phyloP scores from a whole-genome alignment of 2,329 filamentous ascomycete species.

The Clarireedia hainanense region DNA sequence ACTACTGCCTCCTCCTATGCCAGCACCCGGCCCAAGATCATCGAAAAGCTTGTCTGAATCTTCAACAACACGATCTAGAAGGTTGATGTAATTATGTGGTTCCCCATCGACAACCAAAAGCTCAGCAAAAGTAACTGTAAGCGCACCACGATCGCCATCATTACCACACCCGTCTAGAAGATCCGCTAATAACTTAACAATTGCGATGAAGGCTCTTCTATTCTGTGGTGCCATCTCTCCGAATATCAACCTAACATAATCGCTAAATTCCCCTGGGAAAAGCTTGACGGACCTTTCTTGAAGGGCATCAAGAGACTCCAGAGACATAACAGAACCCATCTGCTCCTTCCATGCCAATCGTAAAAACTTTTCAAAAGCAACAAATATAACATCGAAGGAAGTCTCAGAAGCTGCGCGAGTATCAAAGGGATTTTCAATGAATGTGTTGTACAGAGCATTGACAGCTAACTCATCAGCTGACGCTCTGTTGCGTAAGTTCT shows the following conservation, averaged over 20 bases:
- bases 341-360: slow-evolving; percentile 81
- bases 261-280: slow-evolving; percentile 65
- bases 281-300: slow-evolving; percentile 59
- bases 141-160: slow-evolving; percentile 78
- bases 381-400: slow-evolving; percentile 77
- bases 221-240: slow-evolving; percentile 62
- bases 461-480: slow-evolving; percentile 69
- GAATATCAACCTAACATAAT: slow-evolving; percentile 59
- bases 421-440: slow-evolving; percentile 77
- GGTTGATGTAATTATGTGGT: slow-evolving; percentile 76
- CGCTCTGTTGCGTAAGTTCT: slow-evolving; percentile 62
- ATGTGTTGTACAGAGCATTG: slow-evolving; percentile 83
- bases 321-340: slow-evolving; percentile 76
- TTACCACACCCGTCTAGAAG: slow-evolving; percentile 84
- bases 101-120: slow-evolving; percentile 71
- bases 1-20: slow-evolving; percentile 16
- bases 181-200: slow-evolving; percentile 81
- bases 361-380: slow-evolving; percentile 89
- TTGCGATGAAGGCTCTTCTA: slow-evolving; percentile 68
- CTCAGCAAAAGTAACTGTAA: slow-evolving; percentile 85
- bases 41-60: slow-evolving; percentile 87
- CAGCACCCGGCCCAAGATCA: slow-evolving; percentile 37
- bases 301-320: slow-evolving; percentile 63
- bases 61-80: slow-evolving; percentile 81
- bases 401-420: slow-evolving; percentile 68